Percentiles rank a stretch among this genome's conserved stretches.
Conservation (phyloP, 2,329 filamentous ascomycete genomes). For the Sclerotinia spermophila region DNA sequence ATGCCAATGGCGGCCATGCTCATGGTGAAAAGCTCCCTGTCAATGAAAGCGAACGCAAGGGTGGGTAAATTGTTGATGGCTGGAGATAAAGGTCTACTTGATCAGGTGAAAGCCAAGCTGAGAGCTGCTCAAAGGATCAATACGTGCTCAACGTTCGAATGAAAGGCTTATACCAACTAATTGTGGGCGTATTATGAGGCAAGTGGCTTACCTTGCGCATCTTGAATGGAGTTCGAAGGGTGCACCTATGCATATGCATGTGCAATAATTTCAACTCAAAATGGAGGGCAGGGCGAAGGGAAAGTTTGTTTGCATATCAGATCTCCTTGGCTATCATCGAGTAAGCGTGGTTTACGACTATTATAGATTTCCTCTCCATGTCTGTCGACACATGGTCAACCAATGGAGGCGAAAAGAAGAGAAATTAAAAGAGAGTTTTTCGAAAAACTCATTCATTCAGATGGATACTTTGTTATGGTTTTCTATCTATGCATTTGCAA, state of each 20-base stretch:
- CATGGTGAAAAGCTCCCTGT: slow-evolving; percentile 54
- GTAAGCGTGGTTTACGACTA: slow-evolving; percentile 7
- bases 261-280: not conserved
- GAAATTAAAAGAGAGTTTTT: slow-evolving; percentile 17
- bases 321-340: slow-evolving; percentile 13
- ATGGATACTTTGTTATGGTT: slow-evolving; percentile 26
- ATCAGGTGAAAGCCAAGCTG: not conserved
- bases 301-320: slow-evolving; percentile 15
- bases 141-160: not conserved
- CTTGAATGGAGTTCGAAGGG: not conserved
- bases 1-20: slow-evolving; percentile 41
- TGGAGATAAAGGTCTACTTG: not conserved
- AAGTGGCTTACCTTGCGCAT: not conserved
- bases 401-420: slow-evolving; percentile 14
- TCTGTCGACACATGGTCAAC: slow-evolving; percentile 7
- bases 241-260: not conserved
- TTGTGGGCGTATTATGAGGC: not conserved
- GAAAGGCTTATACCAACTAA: not conserved
- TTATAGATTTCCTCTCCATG: slow-evolving; percentile 19
- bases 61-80: slow-evolving; percentile 44
- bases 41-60: slow-evolving; percentile 59
- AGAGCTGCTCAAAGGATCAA: not conserved
- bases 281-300: not conserved
- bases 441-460: slow-evolving; percentile 19
- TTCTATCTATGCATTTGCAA: slow-evolving; percentile 34